phyloP scores from a whole-genome alignment of 345 rosid species.

The Geranium brycei region DNA sequence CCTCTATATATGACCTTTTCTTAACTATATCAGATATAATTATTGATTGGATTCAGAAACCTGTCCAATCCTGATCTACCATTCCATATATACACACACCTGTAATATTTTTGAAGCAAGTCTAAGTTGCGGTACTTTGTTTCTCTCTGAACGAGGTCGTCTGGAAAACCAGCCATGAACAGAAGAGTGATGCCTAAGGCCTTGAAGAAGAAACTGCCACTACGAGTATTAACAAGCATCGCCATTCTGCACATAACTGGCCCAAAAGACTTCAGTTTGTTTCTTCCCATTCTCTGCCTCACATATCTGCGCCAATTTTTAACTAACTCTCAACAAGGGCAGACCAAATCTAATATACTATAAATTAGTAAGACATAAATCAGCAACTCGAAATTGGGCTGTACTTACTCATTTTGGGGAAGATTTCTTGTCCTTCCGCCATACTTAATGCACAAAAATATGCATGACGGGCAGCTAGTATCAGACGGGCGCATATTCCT shows the following conservation, averaged over 20 bases:
- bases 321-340: not conserved
- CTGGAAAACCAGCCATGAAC: slow-evolving; percentile 55
- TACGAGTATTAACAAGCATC: slow-evolving; percentile 30
- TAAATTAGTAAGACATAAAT: no score
- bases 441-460: slow-evolving; percentile 51
- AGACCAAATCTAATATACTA: no score
- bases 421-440: slow-evolving; percentile 57
- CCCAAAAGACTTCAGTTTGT: slow-evolving; percentile 51
- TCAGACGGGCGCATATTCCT: slow-evolving; percentile 46
- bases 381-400: not conserved
- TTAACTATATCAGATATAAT: no score
- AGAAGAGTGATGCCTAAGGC: slow-evolving; percentile 45
- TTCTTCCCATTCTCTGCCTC: slow-evolving; percentile 55
- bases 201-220: slow-evolving; percentile 60
- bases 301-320: slow-evolving; percentile 31
- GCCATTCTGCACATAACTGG: slow-evolving; percentile 42
- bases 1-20: no score
- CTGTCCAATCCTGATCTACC: not conserved
- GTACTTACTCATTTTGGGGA: slow-evolving; percentile 47
- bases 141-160: slow-evolving; percentile 35
- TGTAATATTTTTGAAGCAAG: slow-evolving; percentile 44
- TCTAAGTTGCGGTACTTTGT: slow-evolving; percentile 36
- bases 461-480: slow-evolving; percentile 38
- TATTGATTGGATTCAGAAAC: not conserved
- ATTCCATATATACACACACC: slow-evolving; percentile 15